phyloP scores from a whole-genome alignment of 1,284 basidiomycete species.

The Ganoderma boninense region DNA sequence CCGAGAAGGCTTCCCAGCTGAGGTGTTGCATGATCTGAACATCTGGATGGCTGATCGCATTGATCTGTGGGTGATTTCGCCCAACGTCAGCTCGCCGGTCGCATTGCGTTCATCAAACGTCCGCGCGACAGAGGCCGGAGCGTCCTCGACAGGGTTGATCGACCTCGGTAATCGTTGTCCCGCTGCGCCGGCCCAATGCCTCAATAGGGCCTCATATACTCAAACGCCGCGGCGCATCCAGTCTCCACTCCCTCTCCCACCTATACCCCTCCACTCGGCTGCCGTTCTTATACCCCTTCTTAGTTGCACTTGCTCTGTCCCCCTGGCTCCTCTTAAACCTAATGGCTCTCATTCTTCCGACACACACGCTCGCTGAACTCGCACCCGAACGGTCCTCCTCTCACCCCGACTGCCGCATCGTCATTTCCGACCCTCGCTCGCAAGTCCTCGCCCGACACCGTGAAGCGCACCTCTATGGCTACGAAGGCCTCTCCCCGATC shows the following conservation, averaged over 20 bases:
- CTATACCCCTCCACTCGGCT: constrained; percentile 28
- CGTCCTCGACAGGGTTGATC: constrained; percentile 24
- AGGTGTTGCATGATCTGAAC: neutral
- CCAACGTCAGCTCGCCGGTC: neutral
- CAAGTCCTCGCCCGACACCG: constrained; percentile 6
- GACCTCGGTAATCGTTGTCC: constrained; percentile 11
- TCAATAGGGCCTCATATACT: constrained; percentile 27
- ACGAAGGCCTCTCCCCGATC: constrained; percentile 10
- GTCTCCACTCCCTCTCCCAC: constrained; percentile 16
- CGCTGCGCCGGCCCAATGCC: constrained; percentile 14
- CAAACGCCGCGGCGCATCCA: constrained; percentile 25
- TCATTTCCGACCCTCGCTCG: constrained; percentile 20
- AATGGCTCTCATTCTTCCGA: constrained; percentile 33
- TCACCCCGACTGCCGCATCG: constrained; percentile 18
- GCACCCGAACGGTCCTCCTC: constrained; percentile 22
- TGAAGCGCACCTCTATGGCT: constrained; percentile 12
- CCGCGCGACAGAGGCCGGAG: constrained; percentile 21
- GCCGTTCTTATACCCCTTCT: constrained; percentile 19
- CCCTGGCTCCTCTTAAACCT: constrained; percentile 14
- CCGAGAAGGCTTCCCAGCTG: neutral
- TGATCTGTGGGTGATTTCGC: constrained; percentile 19
- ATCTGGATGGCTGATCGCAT: constrained; percentile 3
- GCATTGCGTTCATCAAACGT: constrained; percentile 26
- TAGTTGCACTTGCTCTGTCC: neutral
- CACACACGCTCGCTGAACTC: constrained; percentile 21